These are phyloP conservation scores for Aspergillus versicolor DNA, from an alignment of 2,329 filamentous ascomycete species.

Conservation along the genomic window DNA sequence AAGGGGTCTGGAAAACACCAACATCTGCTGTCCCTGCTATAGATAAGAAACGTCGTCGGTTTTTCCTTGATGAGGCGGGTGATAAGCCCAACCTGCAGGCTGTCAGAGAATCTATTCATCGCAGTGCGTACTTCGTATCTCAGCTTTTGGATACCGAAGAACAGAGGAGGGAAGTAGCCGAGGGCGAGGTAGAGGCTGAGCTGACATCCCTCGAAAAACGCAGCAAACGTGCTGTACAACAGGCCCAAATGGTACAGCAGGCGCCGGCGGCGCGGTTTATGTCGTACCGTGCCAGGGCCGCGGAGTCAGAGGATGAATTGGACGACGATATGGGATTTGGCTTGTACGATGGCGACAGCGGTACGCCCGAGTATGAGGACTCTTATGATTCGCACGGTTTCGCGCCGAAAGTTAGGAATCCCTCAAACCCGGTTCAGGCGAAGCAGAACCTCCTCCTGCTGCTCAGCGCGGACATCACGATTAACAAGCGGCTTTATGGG, in stretches of 20 bases:
- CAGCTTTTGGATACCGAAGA: slow-evolving; percentile 8
- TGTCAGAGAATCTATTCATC: slow-evolving; percentile 5
- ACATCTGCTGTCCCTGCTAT: slow-evolving; percentile 1
- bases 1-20: slow-evolving; percentile 7
- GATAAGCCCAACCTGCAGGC: slow-evolving; percentile 1
- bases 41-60: slow-evolving; percentile 13
- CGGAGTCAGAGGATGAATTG: too few species aligned
- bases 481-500: slow-evolving; percentile 11
- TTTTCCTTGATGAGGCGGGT: slow-evolving; percentile 2
- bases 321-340: slow-evolving; percentile 1
- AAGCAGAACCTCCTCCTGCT: slow-evolving; percentile 15
- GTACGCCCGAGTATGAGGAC: background rate
- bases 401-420: background rate
- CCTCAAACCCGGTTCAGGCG: slow-evolving; percentile 8
- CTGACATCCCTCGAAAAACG: background rate
- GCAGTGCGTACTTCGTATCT: slow-evolving; percentile 12
- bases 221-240: background rate
- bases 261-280: too few species aligned
- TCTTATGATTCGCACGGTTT: background rate
- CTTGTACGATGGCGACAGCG: background rate
- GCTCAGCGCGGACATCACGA: slow-evolving; percentile 8
- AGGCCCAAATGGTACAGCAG: background rate
- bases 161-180: background rate
- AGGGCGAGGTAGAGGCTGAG: slow-evolving; percentile 13
- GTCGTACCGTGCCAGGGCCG: too few species aligned